These are phyloP conservation scores for Annulohypoxylon moriforme DNA, from an alignment of 495 filamentous ascomycete species.

Conservation along the genomic window DNA sequence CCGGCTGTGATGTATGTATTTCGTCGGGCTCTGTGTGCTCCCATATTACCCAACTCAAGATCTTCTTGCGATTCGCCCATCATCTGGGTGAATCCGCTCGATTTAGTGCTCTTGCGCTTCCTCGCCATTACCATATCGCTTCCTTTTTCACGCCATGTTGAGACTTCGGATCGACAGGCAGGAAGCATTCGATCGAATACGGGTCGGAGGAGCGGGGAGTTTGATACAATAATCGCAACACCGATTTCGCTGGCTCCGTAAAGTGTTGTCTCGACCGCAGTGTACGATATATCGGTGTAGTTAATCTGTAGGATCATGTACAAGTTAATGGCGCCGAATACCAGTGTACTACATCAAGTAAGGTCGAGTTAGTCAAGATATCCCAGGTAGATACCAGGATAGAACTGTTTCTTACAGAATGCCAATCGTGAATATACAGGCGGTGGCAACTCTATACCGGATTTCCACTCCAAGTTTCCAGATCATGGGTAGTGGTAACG, in stretches of 20 bases:
- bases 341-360: slow-evolving; percentile 20
- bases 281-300: slow-evolving; percentile 28
- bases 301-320: slow-evolving; percentile 23
- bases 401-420: slow-evolving; percentile 48
- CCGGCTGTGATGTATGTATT: slow-evolving; percentile 34
- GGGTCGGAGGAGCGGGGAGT: slow-evolving; percentile 33
- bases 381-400: not conserved
- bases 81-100: slow-evolving; percentile 42
- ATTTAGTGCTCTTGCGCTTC: slow-evolving; percentile 36
- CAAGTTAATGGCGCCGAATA: slow-evolving; percentile 30
- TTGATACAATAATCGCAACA: slow-evolving; percentile 40
- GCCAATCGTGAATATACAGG: slow-evolving; percentile 51
- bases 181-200: slow-evolving; percentile 30
- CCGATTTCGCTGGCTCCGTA: slow-evolving; percentile 36
- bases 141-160: slow-evolving; percentile 18
- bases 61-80: slow-evolving; percentile 27
- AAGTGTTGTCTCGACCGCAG: slow-evolving; percentile 14
- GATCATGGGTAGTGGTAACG: slow-evolving; percentile 53
- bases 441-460: slow-evolving; percentile 47
- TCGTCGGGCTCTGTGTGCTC: slow-evolving; percentile 35
- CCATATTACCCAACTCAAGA: slow-evolving; percentile 40
- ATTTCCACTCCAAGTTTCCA: slow-evolving; percentile 48
- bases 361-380: slow-evolving; percentile 18
- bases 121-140: slow-evolving; percentile 16
- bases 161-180: not conserved